These are phyloP conservation scores for Fusarium napiforme DNA, from an alignment of 2,329 filamentous ascomycete genomes.

Conservation along the genomic window DNA sequence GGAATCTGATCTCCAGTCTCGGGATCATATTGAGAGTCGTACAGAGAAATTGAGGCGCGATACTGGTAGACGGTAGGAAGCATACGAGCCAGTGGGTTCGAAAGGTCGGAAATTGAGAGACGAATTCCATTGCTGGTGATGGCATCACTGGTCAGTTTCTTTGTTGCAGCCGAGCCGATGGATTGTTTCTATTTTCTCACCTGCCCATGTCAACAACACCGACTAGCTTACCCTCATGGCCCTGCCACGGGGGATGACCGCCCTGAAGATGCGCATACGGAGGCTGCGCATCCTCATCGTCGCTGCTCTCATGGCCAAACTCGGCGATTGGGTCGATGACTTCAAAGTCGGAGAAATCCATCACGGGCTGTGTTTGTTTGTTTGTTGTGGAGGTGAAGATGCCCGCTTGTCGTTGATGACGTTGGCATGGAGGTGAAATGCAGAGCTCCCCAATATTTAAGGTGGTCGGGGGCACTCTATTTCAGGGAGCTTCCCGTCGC, in stretches of 20 bases:
- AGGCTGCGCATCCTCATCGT: conserved; percentile 23
- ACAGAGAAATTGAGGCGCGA: conserved; percentile 48
- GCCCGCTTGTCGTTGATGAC: conserved; percentile 6
- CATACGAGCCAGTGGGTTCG: conserved; percentile 65
- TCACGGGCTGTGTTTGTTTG: neutral
- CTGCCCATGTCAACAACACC: conserved; percentile 55
- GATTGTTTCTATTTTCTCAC: conserved; percentile 19
- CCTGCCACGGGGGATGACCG: conserved; percentile 46
- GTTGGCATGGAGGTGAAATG: neutral
- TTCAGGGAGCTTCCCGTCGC: neutral
- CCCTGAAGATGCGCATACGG: conserved; percentile 5
- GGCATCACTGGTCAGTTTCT: conserved; percentile 10
- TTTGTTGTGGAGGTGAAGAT: conserved; percentile 3
- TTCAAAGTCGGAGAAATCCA: conserved; percentile 44
- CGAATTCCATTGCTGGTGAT: conserved; percentile 73
- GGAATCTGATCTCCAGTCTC: conserved; percentile 48
- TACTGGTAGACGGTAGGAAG: conserved; percentile 60
- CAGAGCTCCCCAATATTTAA: conserved; percentile 28
- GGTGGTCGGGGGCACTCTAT: neutral
- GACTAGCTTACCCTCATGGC: conserved; percentile 45
- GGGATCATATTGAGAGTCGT: conserved; percentile 48
- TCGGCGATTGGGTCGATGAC: conserved; percentile 39
- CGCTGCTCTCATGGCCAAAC: conserved; percentile 25
- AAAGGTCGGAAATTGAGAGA: conserved; percentile 67
- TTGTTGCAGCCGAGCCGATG: neutral